A percentile compares a stretch with the other conserved stretches of the same genome.
Evolutionary conservation across 192 early-diverging fungal species (phyloP).

Genomic region (Funneliformis mosseae): DNA sequence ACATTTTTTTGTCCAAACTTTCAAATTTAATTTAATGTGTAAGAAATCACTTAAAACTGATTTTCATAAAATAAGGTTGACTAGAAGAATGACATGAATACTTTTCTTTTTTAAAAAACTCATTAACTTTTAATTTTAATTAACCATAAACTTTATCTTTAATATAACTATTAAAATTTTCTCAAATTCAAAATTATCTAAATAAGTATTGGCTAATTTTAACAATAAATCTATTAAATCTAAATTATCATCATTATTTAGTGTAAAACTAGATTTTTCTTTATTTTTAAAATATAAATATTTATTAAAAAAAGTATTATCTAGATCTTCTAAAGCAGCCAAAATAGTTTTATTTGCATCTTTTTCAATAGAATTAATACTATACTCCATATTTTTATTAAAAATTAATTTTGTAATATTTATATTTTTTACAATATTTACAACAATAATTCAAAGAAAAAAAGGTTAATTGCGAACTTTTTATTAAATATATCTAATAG

Average conservation of each 20-base stretch:
- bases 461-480: too few relatives aligned
- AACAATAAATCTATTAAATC: not conserved
- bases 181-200: constrained; percentile 1
- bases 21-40: not conserved
- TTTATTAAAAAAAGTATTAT: constrained; percentile 13
- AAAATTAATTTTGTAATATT: not conserved
- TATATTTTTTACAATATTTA: not conserved
- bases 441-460: too few relatives aligned
- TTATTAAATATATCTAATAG: too few relatives aligned
- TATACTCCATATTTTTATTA: constrained; percentile 3
- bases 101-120: constrained; percentile 2
- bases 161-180: too few relatives aligned
- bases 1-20: not conserved
- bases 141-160: too few relatives aligned
- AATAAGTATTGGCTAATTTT: not conserved
- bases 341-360: constrained; percentile 9
- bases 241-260: not conserved
- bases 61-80: not conserved
- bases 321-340: not conserved
- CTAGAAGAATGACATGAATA: not conserved
- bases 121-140: not conserved
- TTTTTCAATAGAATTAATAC: not conserved
- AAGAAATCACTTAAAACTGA: not conserved
- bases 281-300: not conserved
- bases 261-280: not conserved